Evolutionary conservation across 352 stramenopile species (phyloP), one percentile per base, ranked within the genome.

Genomic region (Globisporangium middletonii): DNA sequence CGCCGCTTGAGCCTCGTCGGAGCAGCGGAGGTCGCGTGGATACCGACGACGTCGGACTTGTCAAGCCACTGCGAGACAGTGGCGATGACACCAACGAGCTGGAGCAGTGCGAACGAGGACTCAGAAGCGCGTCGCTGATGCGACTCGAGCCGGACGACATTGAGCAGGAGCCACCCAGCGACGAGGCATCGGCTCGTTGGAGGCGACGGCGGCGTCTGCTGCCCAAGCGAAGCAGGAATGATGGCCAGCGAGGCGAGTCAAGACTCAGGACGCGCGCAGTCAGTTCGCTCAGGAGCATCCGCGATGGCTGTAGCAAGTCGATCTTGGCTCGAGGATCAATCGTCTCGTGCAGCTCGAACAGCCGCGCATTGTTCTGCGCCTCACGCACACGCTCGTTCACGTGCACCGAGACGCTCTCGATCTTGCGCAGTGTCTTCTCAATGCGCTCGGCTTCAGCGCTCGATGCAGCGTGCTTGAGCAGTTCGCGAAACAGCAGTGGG

Each of bases 381-480:
- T 87, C 69, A 13, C 71, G 72, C 44, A 88, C 79, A 30, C 79
- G 78, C 42, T 83, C 77, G 27, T 90, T 88, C 13, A 90, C 79
- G 19, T 79, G 64, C 13, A 69, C 63, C 0, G 77, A 84, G 13
- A 88, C 72, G 16, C 45, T 59, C 54, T 90, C 72, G 13, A 85
- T 66, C 28, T 65, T 71, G 0, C 69, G 50, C 0, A 88, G 59
- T n/a, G 37, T 18, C 9, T 16, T 9, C 13, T 43, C 37, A 16
- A 43, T 43, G 37, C 37, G 37, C 37, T 12, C 46, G 23, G 23
- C 46, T 18, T 51, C 74, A 59, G 18, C 75, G 50, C 23, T 83
- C 52, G 13, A 81, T 2, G 48, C 55, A 4, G 70, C 70, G 37
- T 77, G 78, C 28, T 69, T 53, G 26, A 75, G 68, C 9, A 87